Conservation (phyloP, 2,329 filamentous ascomycete species). For the Paraphaeosphaeria minitans region DNA sequence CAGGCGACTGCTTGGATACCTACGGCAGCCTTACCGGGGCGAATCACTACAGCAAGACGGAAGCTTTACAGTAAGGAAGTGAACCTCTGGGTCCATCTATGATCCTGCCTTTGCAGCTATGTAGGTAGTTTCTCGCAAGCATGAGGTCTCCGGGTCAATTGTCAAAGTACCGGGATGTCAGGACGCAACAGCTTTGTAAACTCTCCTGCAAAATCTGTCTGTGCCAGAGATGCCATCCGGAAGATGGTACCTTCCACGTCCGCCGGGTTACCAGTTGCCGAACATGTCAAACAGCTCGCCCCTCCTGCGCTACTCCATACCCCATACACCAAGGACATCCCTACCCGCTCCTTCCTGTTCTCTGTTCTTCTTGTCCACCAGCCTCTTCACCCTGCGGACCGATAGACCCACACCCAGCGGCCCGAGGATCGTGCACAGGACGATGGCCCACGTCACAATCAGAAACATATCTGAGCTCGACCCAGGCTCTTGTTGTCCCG, state of each 20-base stretch:
- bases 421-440: slow-evolving; percentile 61
- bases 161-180: background rate
- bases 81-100: background rate
- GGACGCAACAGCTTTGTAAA: background rate
- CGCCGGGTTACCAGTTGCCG: background rate
- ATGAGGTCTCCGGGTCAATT: background rate
- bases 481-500: slow-evolving; percentile 13
- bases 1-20: background rate
- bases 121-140: background rate
- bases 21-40: background rate
- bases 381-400: slow-evolving; percentile 52
- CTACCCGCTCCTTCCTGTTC: slow-evolving; percentile 38
- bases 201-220: background rate
- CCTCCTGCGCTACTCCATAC: slow-evolving; percentile 36
- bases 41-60: background rate
- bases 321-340: slow-evolving; percentile 54
- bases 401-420: slow-evolving; percentile 59
- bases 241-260: background rate
- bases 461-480: slow-evolving; percentile 56
- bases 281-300: background rate
- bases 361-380: slow-evolving; percentile 44
- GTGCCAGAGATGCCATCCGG: background rate
- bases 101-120: background rate
- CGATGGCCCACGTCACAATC: slow-evolving; percentile 61
- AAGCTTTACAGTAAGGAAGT: background rate